phyloP scores from a whole-genome alignment of 2,329 filamentous ascomycete genomes.

The Curvularia eragrostidis region DNA sequence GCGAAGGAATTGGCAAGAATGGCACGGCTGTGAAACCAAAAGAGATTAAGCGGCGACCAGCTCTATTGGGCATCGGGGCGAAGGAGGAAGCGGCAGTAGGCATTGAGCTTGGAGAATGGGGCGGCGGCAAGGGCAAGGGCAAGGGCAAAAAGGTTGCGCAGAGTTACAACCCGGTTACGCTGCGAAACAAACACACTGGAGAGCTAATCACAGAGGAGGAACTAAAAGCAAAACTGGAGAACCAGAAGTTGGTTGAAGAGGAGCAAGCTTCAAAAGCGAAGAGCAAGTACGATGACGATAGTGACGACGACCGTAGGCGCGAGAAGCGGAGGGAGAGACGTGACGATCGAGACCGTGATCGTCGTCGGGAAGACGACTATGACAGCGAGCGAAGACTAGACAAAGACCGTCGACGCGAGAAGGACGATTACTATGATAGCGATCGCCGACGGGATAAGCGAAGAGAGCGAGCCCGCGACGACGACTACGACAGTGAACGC shows the following conservation, averaged over 20 bases:
- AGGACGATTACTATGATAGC: slow-evolving; percentile 28
- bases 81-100: slow-evolving; percentile 70
- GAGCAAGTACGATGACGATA: slow-evolving; percentile 23
- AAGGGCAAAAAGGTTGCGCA: slow-evolving; percentile 55
- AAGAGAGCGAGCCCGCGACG: slow-evolving; percentile 24
- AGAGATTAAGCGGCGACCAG: slow-evolving; percentile 73
- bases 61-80: slow-evolving; percentile 85
- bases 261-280: slow-evolving; percentile 39
- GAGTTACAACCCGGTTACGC: slow-evolving; percentile 67
- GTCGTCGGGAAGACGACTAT: slow-evolving; percentile 27
- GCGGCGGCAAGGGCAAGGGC: slow-evolving; percentile 53
- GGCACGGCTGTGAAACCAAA: slow-evolving; percentile 61
- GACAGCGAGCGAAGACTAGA: slow-evolving; percentile 31
- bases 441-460: slow-evolving; percentile 30
- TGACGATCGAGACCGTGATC: slow-evolving; percentile 24
- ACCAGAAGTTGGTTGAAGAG: slow-evolving; percentile 54
- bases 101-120: slow-evolving; percentile 79
- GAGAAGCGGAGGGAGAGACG: slow-evolving; percentile 27
- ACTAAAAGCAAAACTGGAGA: slow-evolving; percentile 59
- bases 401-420: slow-evolving; percentile 27
- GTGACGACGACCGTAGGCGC: slow-evolving; percentile 26
- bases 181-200: slow-evolving; percentile 68
- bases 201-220: slow-evolving; percentile 69
- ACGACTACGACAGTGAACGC: slow-evolving; percentile 23
- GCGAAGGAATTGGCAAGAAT: slow-evolving; percentile 62